Evolutionary conservation across 495 filamentous ascomycete genomes (phyloP), one percentile per base, ranked within the genome.

Genomic region (Darksidea phi): DNA sequence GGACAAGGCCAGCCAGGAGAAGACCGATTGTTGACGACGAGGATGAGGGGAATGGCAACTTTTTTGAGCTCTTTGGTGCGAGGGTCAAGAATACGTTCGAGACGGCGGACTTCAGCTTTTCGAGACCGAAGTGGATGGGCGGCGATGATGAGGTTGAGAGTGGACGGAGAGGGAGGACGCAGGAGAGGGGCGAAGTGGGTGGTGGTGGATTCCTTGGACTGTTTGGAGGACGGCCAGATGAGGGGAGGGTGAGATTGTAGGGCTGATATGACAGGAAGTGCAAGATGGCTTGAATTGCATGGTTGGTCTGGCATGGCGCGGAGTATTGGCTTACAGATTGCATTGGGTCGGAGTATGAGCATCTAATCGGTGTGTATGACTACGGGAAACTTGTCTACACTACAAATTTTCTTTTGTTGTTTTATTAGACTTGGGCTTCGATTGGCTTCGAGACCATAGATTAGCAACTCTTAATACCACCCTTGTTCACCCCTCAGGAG

Each of bases 71-170:
- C 18, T 86, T 97, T 54, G 85, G 87, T 0, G 90, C 95, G 69
- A 80, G 94, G 37, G 85, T 98, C 52, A 84, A 81, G 68, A 98
- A 98, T 70, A 96, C 94, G 1, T 82, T 97, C 51, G 94, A 98
- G 52, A 88, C 86, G 6, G 75, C 90, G 17, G 88, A 92, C 43
- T 82, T 85, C 32, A 96, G 90, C 1, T 82, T 85, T 50, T 95
- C 91, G 90, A 81, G 85, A 68, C 92, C 90, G 1, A 89, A 86
- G 61, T 96, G 92, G 92, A 88, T 96, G 85, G 83, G 82, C 12
- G 84, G 81, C 17, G 79, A 76, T 57, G 78, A 78, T 41, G 74
- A 58, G 18, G 36, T 26, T 46, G 34, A n/a, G 42, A 23, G 23
- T 24, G 17, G 28, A 28, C 10, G 36, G 18, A 28, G 11, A 11